Conservation (phyloP, 2,329 filamentous ascomycete species). For the Cercospora beticola region DNA sequence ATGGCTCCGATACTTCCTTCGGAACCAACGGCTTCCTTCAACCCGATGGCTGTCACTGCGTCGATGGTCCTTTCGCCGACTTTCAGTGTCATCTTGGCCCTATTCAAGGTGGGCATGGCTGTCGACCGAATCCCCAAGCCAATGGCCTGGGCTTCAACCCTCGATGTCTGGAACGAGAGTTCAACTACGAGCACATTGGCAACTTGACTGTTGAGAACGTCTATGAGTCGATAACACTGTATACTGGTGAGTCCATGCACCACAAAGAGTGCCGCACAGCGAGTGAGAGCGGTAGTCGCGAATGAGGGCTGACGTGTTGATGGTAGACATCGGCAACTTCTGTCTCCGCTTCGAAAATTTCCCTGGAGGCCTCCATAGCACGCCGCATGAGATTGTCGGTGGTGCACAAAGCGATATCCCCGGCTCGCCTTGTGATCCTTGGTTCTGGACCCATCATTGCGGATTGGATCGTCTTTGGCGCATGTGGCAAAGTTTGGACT, state of each 20-base stretch:
- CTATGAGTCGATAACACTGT: conserved; percentile 2
- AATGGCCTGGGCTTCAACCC: conserved; percentile 37
- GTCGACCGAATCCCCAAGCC: conserved; percentile 30
- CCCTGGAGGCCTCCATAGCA: conserved; percentile 12
- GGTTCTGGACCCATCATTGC: conserved; percentile 8
- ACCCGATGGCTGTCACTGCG: conserved; percentile 53
- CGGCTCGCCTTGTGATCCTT: conserved; percentile 47
- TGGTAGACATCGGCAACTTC: conserved; percentile 8
- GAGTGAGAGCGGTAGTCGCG: too few species aligned
- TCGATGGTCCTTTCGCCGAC: conserved; percentile 54
- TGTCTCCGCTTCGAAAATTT: conserved; percentile 14
- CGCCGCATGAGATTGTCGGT: conserved; percentile 35
- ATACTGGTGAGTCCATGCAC: background rate
- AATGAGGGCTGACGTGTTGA: background rate
- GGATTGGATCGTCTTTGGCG: conserved; percentile 5
- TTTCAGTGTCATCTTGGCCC: conserved; percentile 51
- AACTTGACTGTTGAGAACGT: conserved; percentile 17
- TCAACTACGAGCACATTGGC: background rate
- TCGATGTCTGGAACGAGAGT: conserved; percentile 37
- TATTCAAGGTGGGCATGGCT: conserved; percentile 36
- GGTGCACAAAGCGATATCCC: conserved; percentile 48
- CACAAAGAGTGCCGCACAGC: too few species aligned
- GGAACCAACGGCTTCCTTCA: conserved; percentile 28
- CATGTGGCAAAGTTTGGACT: conserved; percentile 35
- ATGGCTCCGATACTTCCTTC: conserved; percentile 51